Conservation (phyloP, 164 flowering plant genomes). For the Tinospora cordifolia region DNA sequence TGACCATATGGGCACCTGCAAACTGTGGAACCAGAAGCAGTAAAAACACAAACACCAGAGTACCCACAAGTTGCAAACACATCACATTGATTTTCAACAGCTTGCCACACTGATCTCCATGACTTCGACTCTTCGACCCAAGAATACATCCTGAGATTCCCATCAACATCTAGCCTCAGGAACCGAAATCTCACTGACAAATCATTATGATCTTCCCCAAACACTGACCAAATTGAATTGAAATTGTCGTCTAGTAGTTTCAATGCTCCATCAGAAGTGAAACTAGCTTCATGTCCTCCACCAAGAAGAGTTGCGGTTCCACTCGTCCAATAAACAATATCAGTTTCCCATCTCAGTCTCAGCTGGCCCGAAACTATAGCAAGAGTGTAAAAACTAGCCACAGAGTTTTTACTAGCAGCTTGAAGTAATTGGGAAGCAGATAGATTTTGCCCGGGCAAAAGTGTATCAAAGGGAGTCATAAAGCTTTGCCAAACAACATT, state of each 20-base stretch:
- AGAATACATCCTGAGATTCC: slow-evolving; percentile 65
- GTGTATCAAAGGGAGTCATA: slow-evolving; percentile 46
- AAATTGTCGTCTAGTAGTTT: slow-evolving; percentile 36
- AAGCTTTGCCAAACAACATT: slow-evolving; percentile 65
- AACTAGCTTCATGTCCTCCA: slow-evolving; percentile 25
- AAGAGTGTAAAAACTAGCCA: slow-evolving; percentile 57
- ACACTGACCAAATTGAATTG: slow-evolving; percentile 47
- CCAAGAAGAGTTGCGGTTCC: slow-evolving; percentile 14
- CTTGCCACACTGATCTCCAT: slow-evolving; percentile 71
- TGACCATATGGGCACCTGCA: slow-evolving; percentile 45
- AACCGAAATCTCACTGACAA: slow-evolving; percentile 34
- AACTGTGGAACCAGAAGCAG: slow-evolving; percentile 26
- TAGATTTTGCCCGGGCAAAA: slow-evolving; percentile 63
- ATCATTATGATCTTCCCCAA: slow-evolving; percentile 55
- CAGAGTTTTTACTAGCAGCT: slow-evolving; percentile 38
- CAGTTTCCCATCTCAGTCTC: slow-evolving; percentile 51
- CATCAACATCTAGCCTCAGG: slow-evolving; percentile 65
- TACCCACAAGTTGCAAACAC: slow-evolving; percentile 66
- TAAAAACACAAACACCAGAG: slow-evolving; percentile 39
- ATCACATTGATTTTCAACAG: slow-evolving; percentile 60
- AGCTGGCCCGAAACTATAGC: slow-evolving; percentile 37
- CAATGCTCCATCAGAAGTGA: slow-evolving; percentile 41
- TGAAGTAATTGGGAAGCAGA: slow-evolving; percentile 30
- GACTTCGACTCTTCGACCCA: slow-evolving; percentile 36
- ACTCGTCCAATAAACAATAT: slow-evolving; percentile 50